Conservation (phyloP, 1,284 basidiomycete genomes). For the Irpex lacteus region DNA sequence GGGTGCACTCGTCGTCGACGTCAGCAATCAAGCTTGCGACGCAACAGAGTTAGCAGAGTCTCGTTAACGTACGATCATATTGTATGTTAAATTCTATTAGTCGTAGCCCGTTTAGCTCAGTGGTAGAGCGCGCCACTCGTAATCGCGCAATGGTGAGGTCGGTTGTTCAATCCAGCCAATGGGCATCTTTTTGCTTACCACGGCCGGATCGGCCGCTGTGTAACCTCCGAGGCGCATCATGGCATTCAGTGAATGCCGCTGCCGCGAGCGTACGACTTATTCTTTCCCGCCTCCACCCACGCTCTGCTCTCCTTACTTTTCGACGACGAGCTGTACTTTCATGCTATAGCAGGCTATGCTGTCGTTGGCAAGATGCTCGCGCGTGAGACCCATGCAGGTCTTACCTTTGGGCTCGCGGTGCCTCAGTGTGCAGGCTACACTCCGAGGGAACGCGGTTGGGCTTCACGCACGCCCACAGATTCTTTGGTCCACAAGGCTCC, state of each 20-base stretch:
- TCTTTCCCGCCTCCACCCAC: neutral
- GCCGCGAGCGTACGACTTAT: neutral
- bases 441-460: neutral
- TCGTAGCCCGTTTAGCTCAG: neutral
- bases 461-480: neutral
- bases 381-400: neutral
- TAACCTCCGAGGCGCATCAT: neutral
- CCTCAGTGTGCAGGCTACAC: neutral
- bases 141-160: neutral
- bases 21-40: too few species aligned
- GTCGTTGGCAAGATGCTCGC: neutral
- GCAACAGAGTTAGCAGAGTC: too few species aligned
- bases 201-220: too few species aligned
- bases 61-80: too few species aligned
- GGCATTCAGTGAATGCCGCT: neutral
- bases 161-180: conserved; percentile 1
- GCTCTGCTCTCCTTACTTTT: neutral
- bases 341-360: neutral
- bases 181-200: neutral
- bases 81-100: too few species aligned
- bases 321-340: neutral
- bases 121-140: conserved; percentile 1
- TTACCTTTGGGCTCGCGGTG: neutral
- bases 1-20: too few species aligned
- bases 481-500: neutral